Base-by-base conservation (phyloP, 2,329 filamentous ascomycete species). In the Penicillium italicum region DNA sequence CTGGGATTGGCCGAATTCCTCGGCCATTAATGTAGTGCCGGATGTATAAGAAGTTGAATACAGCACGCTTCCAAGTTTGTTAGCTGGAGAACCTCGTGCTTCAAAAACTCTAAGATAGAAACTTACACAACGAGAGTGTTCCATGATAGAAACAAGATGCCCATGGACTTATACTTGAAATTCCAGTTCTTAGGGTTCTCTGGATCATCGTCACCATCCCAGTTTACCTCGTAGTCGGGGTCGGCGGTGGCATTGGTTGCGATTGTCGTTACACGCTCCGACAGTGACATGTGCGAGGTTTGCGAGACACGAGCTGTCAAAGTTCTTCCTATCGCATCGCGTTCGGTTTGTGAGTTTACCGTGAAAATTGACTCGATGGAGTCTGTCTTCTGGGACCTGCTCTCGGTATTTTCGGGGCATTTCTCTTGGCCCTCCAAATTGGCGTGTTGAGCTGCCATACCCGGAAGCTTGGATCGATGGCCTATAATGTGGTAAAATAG, bases 21-120 rank as follows among this genome's bases (percentile, higher is more conserved):
- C 70, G 66, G 85, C 83, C 71, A 95, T 83, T 0, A 88, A 86
- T 0, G 83, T 81, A 33, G 89, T 83, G 3, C 85, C 86, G 0
- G 86, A 83, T 0, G 90, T 91, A 69, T 94, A 95, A 49, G 84
- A 86, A 0, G 90, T 94, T 44, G 86, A 90, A 68, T 91, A 90
- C 43, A 91, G 69, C 16, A 91, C 86, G 66, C 78, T 73, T 52
- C 30, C 16, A 10, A n/a, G n/a, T 20, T n/a, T 46, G 47, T 50
- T 48, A 51, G 40, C 22, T 31, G 16, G 28, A 45, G 46, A 34
- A 26, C 6, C n/a, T 9, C 4, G 18, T 11, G 12, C 22, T 28
- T 28, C 0, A 20, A 18, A 24, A 22, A 5, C 9, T 18, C 6
- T 6, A 5, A 42, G 6, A 18, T 36, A 30, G 11, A 31, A 33